Evolutionary conservation across 768 basidiomycete species (phyloP).

Genomic region (Terana coerulea): DNA sequence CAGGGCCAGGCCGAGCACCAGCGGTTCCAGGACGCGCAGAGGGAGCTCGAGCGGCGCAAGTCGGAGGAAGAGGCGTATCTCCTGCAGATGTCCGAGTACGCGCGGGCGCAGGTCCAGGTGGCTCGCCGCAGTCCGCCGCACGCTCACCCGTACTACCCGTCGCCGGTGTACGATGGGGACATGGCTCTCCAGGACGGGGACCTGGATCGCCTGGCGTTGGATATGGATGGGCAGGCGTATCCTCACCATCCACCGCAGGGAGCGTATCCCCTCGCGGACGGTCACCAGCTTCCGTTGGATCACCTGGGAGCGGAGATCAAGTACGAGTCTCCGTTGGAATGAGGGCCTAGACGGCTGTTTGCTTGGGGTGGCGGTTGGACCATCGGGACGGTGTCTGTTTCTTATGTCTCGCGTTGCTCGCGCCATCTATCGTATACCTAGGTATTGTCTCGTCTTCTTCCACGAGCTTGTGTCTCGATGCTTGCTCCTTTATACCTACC

Average conservation of each 20-base stretch:
- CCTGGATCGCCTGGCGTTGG: constrained; percentile 12
- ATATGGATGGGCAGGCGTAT: constrained; percentile 15
- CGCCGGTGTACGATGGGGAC: constrained; percentile 18
- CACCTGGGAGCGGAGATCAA: constrained; percentile 20
- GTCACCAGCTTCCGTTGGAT: constrained; percentile 9
- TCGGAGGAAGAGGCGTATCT: constrained; percentile 36
- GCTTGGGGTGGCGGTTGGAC: not conserved
- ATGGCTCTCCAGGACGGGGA: constrained; percentile 9
- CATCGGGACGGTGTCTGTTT: not conserved
- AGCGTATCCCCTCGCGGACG: constrained; percentile 6
- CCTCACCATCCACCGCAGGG: not conserved
- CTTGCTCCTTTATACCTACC: too few species aligned
- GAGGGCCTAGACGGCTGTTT: constrained; percentile 14
- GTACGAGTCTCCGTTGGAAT: constrained; percentile 30
- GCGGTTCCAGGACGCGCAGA: constrained; percentile 36
- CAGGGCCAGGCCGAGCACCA: constrained; percentile 39
- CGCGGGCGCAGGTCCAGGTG: constrained; percentile 18
- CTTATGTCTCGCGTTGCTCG: not conserved
- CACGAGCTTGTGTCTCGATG: too few species aligned
- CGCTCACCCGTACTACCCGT: constrained; percentile 26
- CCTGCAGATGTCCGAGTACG: constrained; percentile 33
- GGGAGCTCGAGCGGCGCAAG: constrained; percentile 25
- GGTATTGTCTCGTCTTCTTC: too few species aligned
- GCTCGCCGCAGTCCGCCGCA: constrained; percentile 23
- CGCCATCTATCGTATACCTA: not conserved